These are phyloP conservation scores for Penicillium bovifimosum DNA, from an alignment of 495 filamentous ascomycete species.

Conservation along the genomic window DNA sequence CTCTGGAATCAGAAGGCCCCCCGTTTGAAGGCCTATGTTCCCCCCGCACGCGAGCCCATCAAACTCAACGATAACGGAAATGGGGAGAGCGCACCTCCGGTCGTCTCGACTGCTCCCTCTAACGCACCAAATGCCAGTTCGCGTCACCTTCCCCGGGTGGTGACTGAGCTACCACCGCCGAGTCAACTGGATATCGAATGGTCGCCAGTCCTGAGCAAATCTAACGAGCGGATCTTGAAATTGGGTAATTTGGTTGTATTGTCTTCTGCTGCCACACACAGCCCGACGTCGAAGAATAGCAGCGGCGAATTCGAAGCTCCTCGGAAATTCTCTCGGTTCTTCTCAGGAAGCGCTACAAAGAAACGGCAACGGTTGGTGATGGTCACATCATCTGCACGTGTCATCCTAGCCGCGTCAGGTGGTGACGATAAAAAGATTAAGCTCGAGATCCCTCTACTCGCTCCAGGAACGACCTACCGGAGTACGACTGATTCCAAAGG, in stretches of 20 bases:
- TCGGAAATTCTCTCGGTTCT: conserved; percentile 89
- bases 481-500: conserved; percentile 79
- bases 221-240: conserved; percentile 91
- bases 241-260: conserved; percentile 83
- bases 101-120: conserved; percentile 45
- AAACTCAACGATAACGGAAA: conserved; percentile 62
- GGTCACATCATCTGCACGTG: conserved; percentile 84
- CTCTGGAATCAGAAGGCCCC: conserved; percentile 92
- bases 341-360: conserved; percentile 83
- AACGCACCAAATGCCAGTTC: conserved; percentile 34
- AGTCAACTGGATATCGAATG: conserved; percentile 98
- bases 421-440: conserved; percentile 97
- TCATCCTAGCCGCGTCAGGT: conserved; percentile 85
- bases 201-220: conserved; percentile 88
- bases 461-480: conserved; percentile 66
- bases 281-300: conserved; percentile 61
- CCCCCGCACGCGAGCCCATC: conserved; percentile 75
- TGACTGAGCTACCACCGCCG: conserved; percentile 92
- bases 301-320: conserved; percentile 54
- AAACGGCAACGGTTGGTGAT: conserved; percentile 91
- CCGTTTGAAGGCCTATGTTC: conserved; percentile 77
- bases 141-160: conserved; percentile 68
- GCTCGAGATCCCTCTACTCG: conserved; percentile 75
- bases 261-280: conserved; percentile 63
- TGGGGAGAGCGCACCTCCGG: conserved; percentile 43